Percentiles rank a stretch among this genome's conserved stretches.
These are phyloP conservation scores for Fusarium sp. DNA, from an alignment of 2,329 filamentous ascomycete genomes.

Conservation along the genomic window DNA sequence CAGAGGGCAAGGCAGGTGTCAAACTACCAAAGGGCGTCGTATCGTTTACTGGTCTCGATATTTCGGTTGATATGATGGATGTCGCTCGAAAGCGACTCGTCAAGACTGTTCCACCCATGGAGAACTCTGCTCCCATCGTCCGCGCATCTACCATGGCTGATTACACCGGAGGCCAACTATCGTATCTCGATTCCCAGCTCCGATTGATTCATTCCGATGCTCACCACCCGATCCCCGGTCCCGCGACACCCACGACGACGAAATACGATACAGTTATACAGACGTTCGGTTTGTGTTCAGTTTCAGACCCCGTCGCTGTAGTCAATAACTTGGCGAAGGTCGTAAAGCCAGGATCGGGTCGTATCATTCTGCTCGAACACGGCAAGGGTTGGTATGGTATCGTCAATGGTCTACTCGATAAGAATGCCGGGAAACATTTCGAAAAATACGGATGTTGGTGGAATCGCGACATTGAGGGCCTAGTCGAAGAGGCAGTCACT, in stretches of 20 bases:
- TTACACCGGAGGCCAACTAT: constrained; percentile 52
- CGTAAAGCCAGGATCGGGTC: constrained; percentile 66
- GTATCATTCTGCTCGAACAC: constrained; percentile 72
- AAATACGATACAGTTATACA: constrained; percentile 73
- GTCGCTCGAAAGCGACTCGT: constrained; percentile 66
- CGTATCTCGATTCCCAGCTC: constrained; percentile 56
- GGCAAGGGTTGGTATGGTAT: constrained; percentile 66
- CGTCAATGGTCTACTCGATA: constrained; percentile 68
- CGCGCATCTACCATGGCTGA: constrained; percentile 50
- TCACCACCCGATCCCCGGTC: constrained; percentile 55
- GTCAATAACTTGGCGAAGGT: constrained; percentile 64
- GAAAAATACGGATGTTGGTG: constrained; percentile 74
- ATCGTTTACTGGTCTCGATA: constrained; percentile 72
- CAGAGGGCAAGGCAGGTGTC: constrained; percentile 12
- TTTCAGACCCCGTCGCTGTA: constrained; percentile 66
- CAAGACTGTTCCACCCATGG: constrained; percentile 56
- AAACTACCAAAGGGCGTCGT: constrained; percentile 51
- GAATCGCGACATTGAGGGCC: constrained; percentile 71
- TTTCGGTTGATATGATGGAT: constrained; percentile 69
- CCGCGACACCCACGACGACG: constrained; percentile 49
- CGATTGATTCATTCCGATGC: constrained; percentile 64
- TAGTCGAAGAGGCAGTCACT: constrained; percentile 63
- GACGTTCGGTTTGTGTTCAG: constrained; percentile 74
- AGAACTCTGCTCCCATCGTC: constrained; percentile 48
- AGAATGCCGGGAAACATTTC: constrained; percentile 66